Evolutionary conservation across 2,329 filamentous ascomycete species (phyloP).

Genomic region (Graphilbum fragrans): DNA sequence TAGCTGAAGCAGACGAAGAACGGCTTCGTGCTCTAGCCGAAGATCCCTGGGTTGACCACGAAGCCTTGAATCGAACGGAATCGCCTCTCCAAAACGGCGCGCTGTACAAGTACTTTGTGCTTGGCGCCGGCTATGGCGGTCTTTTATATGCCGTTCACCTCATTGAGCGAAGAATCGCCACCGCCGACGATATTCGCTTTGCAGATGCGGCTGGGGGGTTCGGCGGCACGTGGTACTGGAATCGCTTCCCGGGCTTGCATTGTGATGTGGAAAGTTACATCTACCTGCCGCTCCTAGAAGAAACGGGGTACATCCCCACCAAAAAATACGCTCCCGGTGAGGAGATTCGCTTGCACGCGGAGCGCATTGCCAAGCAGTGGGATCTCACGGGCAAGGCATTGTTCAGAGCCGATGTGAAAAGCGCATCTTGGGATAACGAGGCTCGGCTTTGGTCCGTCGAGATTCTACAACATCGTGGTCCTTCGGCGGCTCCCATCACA

Average conservation of each 20-base stretch:
- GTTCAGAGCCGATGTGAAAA: conserved; percentile 30
- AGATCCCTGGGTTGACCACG: conserved; percentile 24
- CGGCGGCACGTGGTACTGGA: conserved; percentile 41
- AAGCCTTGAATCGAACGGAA: conserved; percentile 14
- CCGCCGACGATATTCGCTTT: conserved; percentile 24
- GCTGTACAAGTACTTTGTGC: conserved; percentile 17
- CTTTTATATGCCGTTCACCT: conserved; percentile 21
- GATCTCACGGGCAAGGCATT: conserved; percentile 28
- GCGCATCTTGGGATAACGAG: conserved; percentile 27
- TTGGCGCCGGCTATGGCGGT: conserved; percentile 23
- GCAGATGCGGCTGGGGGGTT: conserved; percentile 30
- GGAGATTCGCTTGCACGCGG: conserved; percentile 31
- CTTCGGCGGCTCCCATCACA: conserved; percentile 12
- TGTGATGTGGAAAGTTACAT: conserved; percentile 49
- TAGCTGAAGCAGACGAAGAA: conserved; percentile 12
- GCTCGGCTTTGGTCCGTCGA: conserved; percentile 11
- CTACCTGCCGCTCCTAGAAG: conserved; percentile 50
- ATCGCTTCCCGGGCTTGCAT: conserved; percentile 34
- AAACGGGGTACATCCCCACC: conserved; percentile 45
- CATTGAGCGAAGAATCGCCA: conserved; percentile 19
- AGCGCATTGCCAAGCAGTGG: conserved; percentile 30
- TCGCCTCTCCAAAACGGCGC: conserved; percentile 15
- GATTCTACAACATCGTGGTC: conserved; percentile 4
- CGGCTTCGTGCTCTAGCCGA: conserved; percentile 14
- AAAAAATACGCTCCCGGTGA: conserved; percentile 23